Base-by-base conservation (phyloP, 1,284 basidiomycete genomes). In the Filobasidium uniguttulatum region DNA sequence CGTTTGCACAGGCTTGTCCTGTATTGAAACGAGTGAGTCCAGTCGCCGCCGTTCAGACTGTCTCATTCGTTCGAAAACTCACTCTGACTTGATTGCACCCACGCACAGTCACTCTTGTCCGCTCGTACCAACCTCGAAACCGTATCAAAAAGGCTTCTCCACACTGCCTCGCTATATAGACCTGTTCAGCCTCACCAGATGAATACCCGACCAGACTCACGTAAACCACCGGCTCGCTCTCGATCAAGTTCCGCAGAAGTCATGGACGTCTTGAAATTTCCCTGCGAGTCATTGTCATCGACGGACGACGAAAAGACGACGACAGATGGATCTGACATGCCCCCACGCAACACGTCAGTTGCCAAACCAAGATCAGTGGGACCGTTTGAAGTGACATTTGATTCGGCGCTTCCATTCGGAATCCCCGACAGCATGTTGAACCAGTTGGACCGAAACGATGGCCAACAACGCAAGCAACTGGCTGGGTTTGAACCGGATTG, bases 341-440 rank as follows among this genome's bases (percentile, higher is more conserved):
- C n/a, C n/a, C n/a, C n/a, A n/a, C n/a, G n/a, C n/a, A n/a, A n/a
- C n/a, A n/a, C n/a, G n/a, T n/a, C n/a, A n/a, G n/a, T n/a, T 5
- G n/a, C 19, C n/a, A 3, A 22, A 38, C 5, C 5, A 3, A 4
- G 12, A 12, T 12, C n/a, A 43, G 25, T 29, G 25, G 40, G 40
- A 36, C 50, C 7, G 29, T 52, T 7, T 33, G 38, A 19, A 44
- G 33, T 38, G 23, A 41, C 5, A 31, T 52, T 33, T 40, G 38
- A 26, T 25, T 26, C 28, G 31, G 31, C 12, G n/a, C 15, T 34
- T 4, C 12, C 25, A 2, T 26, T 20, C 46, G 35, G 25, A 5
- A 23, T 25, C 17, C 25, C 20, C 9, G 14, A 8, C n/a, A 33
- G 31, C n/a, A 5, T 47, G 30, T 14, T 10, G 19, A 30, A 7